These are phyloP conservation scores for Verticillium dahliae DNA, from an alignment of 2,329 filamentous ascomycete genomes.

Conservation along the genomic window DNA sequence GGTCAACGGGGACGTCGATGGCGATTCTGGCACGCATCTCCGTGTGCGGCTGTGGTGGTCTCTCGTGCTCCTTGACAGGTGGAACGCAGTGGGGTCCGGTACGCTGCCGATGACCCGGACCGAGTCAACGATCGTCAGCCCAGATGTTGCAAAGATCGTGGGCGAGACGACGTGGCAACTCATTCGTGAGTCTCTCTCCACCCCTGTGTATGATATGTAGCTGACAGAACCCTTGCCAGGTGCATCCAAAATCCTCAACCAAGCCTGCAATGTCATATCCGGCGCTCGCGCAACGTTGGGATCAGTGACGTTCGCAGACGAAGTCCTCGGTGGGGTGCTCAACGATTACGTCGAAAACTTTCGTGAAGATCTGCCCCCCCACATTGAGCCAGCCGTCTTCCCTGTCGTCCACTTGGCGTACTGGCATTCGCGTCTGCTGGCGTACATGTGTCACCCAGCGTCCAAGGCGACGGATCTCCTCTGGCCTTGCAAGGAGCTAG, in stretches of 20 bases:
- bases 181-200: constrained; percentile 45
- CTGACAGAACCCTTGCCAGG: constrained; percentile 25
- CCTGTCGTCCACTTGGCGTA: constrained; percentile 60
- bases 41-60: constrained; percentile 65
- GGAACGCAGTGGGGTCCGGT: constrained; percentile 63
- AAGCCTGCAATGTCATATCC: constrained; percentile 29
- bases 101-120: constrained; percentile 58
- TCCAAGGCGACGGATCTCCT: constrained; percentile 51
- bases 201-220: background rate
- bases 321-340: constrained; percentile 40
- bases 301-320: constrained; percentile 3
- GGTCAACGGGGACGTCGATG: constrained; percentile 35
- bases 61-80: constrained; percentile 64
- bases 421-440: constrained; percentile 62
- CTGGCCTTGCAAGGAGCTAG: constrained; percentile 52
- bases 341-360: constrained; percentile 58
- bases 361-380: constrained; percentile 54
- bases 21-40: constrained; percentile 56
- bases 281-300: constrained; percentile 7
- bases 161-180: constrained; percentile 60
- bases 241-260: constrained; percentile 48
- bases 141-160: constrained; percentile 52
- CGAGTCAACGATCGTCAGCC: constrained; percentile 51
- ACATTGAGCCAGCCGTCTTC: constrained; percentile 42
- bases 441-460: constrained; percentile 52